A percentile compares a stretch with the other conserved stretches of the same genome.
Conservation (phyloP, 257 asterid species). For the Jacaranda mimosifolia region DNA sequence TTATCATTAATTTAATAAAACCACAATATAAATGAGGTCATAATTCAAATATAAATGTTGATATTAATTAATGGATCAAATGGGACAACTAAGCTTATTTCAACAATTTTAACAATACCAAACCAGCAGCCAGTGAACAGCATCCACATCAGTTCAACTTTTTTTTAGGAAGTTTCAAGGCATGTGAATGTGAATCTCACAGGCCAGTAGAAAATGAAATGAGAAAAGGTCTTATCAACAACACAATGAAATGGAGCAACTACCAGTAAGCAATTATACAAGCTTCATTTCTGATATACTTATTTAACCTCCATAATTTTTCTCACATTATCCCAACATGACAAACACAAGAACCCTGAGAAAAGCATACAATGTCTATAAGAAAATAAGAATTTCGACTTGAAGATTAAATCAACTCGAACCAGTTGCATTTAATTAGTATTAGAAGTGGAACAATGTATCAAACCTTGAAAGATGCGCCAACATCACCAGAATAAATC, state of each 20-base stretch:
- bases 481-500: conserved; percentile 84
- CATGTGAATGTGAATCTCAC: conserved; percentile 2
- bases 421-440: conserved; percentile 28
- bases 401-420: conserved; percentile 25
- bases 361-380: conserved; percentile 10
- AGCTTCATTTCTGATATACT: neutral
- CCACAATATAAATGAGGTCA: neutral
- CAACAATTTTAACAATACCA: neutral
- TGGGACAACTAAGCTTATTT: neutral
- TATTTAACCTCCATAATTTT: neutral
- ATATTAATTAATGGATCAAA: neutral
- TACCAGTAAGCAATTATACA: neutral
- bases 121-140: neutral
- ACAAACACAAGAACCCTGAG: neutral
- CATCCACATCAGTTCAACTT: neutral
- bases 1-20: neutral
- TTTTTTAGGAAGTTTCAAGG: conserved; percentile 7
- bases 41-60: neutral
- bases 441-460: conserved; percentile 27
- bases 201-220: neutral
- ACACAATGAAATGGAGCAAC: too few species aligned
- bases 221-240: neutral
- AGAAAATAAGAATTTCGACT: neutral
- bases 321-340: neutral
- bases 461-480: conserved; percentile 76